phyloP scores from a whole-genome alignment of 805 yeast genomes.

The Candida ascalaphidarum region DNA sequence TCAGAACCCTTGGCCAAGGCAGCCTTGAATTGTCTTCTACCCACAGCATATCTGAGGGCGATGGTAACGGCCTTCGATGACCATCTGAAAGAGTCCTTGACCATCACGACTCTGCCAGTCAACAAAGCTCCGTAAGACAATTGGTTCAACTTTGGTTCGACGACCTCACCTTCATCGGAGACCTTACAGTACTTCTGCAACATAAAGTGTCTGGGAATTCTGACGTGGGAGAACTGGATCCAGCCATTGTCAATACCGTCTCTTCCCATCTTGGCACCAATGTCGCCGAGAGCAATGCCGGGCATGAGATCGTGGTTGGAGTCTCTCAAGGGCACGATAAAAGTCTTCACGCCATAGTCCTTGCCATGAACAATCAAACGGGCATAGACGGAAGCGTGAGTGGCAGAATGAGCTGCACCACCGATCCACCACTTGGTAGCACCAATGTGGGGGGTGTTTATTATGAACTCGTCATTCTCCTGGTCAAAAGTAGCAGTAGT shows the following conservation, averaged over 20 bases:
- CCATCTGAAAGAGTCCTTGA: conserved; percentile 13
- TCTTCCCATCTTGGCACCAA: conserved; percentile 15
- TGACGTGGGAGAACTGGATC: conserved; percentile 13
- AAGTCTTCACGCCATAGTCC: conserved; percentile 14
- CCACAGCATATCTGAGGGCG: conserved; percentile 13
- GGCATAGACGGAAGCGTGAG: conserved; percentile 12
- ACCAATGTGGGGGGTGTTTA: conserved; percentile 14
- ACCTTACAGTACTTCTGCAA: conserved; percentile 12
- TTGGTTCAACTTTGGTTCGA: conserved; percentile 11
- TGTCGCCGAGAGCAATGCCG: conserved; percentile 13
- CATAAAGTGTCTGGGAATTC: conserved; percentile 13
- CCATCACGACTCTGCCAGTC: conserved; percentile 12
- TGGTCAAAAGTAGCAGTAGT: conserved; percentile 14
- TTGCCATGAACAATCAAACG: conserved; percentile 10
- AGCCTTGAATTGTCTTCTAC: conserved; percentile 12
- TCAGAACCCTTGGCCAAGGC: conserved; percentile 12
- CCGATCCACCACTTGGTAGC: conserved; percentile 17
- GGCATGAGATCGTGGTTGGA: conserved; percentile 11
- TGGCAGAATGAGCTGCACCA: conserved; percentile 14
- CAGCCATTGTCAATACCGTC: conserved; percentile 15
- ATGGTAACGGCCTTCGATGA: conserved; percentile 10
- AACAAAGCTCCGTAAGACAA: conserved; percentile 12
- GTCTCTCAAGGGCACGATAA: conserved; percentile 13
- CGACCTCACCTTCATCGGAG: conserved; percentile 9
- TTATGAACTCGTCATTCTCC: conserved; percentile 10